Evolutionary conservation across 2,329 filamentous ascomycete genomes (phyloP), one percentile per base, ranked within the genome.

Genomic region (Arthrobotrys sinensis): DNA sequence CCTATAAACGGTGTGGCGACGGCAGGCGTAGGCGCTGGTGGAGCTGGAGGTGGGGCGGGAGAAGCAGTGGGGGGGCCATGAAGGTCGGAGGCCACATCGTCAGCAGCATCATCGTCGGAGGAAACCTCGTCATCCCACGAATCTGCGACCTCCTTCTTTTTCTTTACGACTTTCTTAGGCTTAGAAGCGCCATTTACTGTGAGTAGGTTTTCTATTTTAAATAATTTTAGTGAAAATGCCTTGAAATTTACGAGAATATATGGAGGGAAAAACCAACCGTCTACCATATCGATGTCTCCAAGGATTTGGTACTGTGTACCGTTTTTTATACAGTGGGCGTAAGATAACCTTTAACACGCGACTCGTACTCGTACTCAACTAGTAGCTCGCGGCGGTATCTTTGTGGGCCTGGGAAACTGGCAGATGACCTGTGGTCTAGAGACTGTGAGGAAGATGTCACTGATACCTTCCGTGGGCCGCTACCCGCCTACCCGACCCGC

Each of bases 91-190:
- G 50, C 16, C 38, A 78, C 40, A 19, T 69, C 52, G 45, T 81
- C 72, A 52, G 83, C 82, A 43, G 83, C 82, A 21, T 83, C 82
- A 34, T 83, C 83, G 46, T 66, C 71, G 16, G 85, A 87, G 38
- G 87, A 84, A 36, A 88, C 87, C 70, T 92, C 92, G 81, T 96
- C 91, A 84, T 94, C 92, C 92, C 92, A 94, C 50, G 91, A 93
- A 80, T 94, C 92, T 66, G 88, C 89, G 19, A 91, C 85, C 46
- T 82, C 73, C 67, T 84, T 81, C 80, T 85, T 86, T 64, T 81
- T 82, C 46, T 81, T 81, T 19, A 40, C 52, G 36, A 45, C 52
- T 14, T 53, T 69, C 45, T 81, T 63, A 16, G 72, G 40, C 34
- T 79, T 76, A 11, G 45, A 16, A 10, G 52, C 50, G 60, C 72